Conservation (phyloP, 257 asterid genomes). For the Solanum corneliomulleri region DNA sequence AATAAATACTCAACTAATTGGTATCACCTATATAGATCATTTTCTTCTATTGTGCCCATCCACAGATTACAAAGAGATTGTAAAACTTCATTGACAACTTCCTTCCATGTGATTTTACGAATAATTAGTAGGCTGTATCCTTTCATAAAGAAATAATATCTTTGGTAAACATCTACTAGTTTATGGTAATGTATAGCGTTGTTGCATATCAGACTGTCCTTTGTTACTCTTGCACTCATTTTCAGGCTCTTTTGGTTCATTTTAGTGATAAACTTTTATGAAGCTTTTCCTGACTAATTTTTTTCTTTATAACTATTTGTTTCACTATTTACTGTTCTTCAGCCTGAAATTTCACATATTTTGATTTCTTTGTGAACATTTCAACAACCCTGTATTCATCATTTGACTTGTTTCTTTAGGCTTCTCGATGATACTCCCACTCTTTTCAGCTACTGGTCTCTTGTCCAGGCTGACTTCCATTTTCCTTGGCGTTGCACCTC, state of each 20-base stretch:
- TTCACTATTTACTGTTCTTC: neutral
- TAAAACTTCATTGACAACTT: neutral
- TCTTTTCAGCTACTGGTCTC: constrained; percentile 64
- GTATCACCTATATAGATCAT: no score
- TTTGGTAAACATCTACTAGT: neutral
- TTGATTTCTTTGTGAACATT: neutral
- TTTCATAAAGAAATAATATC: neutral
- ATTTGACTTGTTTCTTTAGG: constrained; percentile 30
- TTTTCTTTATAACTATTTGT: neutral
- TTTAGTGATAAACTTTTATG: neutral
- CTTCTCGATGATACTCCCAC: constrained; percentile 75
- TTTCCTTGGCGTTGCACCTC: constrained; percentile 91
- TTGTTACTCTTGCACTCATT: neutral
- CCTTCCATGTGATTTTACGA: neutral
- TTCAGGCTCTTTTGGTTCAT: neutral
- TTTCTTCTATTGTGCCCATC: no score
- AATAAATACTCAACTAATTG: no score
- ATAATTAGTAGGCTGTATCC: neutral
- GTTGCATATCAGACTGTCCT: neutral
- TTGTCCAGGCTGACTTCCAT: constrained; percentile 80
- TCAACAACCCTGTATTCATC: neutral
- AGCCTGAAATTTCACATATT: neutral
- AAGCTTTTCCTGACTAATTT: neutral
- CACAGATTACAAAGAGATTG: neutral
- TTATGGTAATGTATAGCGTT: neutral